phyloP scores from a whole-genome alignment of 1,284 basidiomycete genomes.

The Malassezia restricta region DNA sequence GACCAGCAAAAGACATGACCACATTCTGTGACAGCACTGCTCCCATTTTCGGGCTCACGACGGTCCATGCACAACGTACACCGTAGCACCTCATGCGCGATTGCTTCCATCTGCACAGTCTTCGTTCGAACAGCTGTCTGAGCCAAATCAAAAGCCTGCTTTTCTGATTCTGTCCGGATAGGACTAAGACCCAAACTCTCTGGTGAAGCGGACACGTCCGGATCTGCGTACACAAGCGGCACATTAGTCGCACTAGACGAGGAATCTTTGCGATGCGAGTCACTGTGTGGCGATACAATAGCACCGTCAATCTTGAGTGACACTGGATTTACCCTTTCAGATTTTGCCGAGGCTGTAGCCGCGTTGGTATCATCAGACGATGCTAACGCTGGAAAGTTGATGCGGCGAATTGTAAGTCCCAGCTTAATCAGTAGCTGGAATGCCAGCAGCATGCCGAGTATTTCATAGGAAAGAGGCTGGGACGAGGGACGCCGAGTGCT shows the following conservation, averaged over 20 bases:
- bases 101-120: constrained; percentile 18
- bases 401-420: neutral
- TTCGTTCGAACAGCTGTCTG: constrained; percentile 7
- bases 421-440: constrained; percentile 38
- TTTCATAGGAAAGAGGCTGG: constrained; percentile 43
- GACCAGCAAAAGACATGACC: constrained; percentile 89
- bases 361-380: neutral
- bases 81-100: constrained; percentile 20
- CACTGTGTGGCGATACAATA: neutral
- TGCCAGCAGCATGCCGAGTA: constrained; percentile 43
- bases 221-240: constrained; percentile 17
- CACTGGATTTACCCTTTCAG: too few relatives aligned
- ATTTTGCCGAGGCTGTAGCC: neutral
- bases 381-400: neutral
- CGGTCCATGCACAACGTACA: constrained; percentile 46
- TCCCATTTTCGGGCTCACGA: constrained; percentile 26
- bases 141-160: constrained; percentile 6
- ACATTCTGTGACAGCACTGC: constrained; percentile 76
- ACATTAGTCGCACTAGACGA: neutral
- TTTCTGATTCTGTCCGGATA: neutral
- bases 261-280: neutral
- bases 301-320: constrained; percentile 9
- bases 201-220: constrained; percentile 9
- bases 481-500: constrained; percentile 18
- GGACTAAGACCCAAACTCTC: constrained; percentile 5